phyloP scores from a whole-genome alignment of 805 yeast genomes.

The Tetrapisispora phaffii region DNA sequence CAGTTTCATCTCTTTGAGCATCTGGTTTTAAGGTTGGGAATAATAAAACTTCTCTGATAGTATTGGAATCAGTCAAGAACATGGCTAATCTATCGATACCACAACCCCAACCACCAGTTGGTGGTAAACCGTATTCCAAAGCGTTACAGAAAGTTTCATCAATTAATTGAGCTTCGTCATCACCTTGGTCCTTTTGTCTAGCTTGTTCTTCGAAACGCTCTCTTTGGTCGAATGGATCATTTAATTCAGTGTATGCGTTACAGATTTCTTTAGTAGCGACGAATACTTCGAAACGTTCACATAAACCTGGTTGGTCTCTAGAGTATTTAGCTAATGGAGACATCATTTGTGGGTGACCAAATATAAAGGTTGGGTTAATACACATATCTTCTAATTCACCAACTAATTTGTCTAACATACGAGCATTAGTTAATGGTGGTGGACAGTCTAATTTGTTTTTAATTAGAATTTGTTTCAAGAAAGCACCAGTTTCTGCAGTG shows the following conservation, averaged over 20 bases:
- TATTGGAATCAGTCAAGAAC: slow-evolving; percentile 94
- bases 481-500: slow-evolving; percentile 85
- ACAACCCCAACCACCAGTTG: slow-evolving; percentile 99
- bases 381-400: slow-evolving; percentile 93
- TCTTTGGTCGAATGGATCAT: slow-evolving; percentile 98
- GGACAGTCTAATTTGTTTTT: slow-evolving; percentile 81
- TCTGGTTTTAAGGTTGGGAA: slow-evolving; percentile 99
- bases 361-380: slow-evolving; percentile 94
- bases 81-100: slow-evolving; percentile 97
- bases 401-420: slow-evolving; percentile 96
- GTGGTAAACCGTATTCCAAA: slow-evolving; percentile 95
- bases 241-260: slow-evolving; percentile 97
- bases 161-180: slow-evolving; percentile 93
- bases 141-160: slow-evolving; percentile 98
- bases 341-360: slow-evolving; percentile 99
- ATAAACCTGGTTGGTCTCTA: slow-evolving; percentile 83
- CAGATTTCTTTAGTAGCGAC: slow-evolving; percentile 97
- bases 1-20: slow-evolving; percentile 30
- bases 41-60: slow-evolving; percentile 92
- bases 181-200: slow-evolving; percentile 96
- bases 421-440: slow-evolving; percentile 89
- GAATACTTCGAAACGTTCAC: slow-evolving; percentile 97
- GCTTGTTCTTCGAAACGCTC: slow-evolving; percentile 98
- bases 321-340: slow-evolving; percentile 97
- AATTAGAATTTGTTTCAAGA: slow-evolving; percentile 69